Base-by-base conservation (phyloP, 257 asterid species). In the Agastache rugosa region DNA sequence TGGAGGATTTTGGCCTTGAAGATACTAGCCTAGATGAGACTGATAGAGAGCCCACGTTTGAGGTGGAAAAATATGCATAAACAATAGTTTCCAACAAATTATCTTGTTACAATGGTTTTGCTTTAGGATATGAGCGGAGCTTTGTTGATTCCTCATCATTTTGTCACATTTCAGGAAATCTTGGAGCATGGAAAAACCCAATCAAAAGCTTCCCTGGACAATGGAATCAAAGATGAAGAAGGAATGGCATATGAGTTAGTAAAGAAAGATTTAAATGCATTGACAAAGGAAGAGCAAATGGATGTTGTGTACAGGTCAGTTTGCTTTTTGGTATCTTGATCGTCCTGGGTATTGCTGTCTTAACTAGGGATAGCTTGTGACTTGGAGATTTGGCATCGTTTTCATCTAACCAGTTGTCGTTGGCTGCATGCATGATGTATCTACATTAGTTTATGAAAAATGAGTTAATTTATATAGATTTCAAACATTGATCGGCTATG, bases 251-350 rank as follows among this genome's bases (percentile, higher is more conserved):
- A 77, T 74, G 92, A 86, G 86, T 73, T 86, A 78, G 87, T 94
- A 74, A 82, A 79, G 87, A 92, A 88, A 85, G 96, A 94, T 83
- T 53, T 86, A 61, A 86, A 81, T 82, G 89, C 96, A 50, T 77
- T 94, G 72, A 86, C 98, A 10, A 83, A 70, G 80, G 98, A 94
- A 84, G 99, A 94, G 82, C 97, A 92, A 67, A 92, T 92, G 96
- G 95, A 87, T 86, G 87, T 85, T 20, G 89, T 94, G 69, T 81
- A 80, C 78, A 90, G 96, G 99, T 92, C 75, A 81, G 89, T 56
- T 53, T 71, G 72, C 64, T 67, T 69, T 67, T 25, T 69, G 25
- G 55, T 68, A 37, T 27, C 65, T 58, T 62, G 25, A 58, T 59
- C 27, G 1, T 63, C 62, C 59, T 55, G 53, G 54, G 35, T 11